Evolutionary conservation across 257 asterid genomes (phyloP).

Genomic region (Solanum pennellii): DNA sequence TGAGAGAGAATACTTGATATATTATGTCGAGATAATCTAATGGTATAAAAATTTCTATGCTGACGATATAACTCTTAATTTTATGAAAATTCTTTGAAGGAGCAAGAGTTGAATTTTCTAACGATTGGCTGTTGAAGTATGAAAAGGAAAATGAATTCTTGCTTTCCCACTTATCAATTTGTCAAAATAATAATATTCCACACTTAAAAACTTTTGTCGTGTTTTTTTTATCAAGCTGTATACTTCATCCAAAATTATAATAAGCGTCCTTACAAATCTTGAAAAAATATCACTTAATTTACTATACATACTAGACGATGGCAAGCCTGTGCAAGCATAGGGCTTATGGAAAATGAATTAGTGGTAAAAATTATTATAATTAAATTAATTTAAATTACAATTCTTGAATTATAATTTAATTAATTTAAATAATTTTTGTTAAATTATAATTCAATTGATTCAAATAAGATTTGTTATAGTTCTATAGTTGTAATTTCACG

Average conservation of each 20-base stretch:
- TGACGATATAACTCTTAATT: background rate
- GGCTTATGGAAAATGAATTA: no score
- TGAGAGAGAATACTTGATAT: background rate
- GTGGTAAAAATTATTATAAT: no score
- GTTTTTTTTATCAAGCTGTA: no score
- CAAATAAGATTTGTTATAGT: no score
- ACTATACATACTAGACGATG: no score
- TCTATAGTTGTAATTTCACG: no score
- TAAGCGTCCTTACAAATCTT: background rate
- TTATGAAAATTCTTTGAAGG: background rate
- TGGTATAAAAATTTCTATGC: background rate
- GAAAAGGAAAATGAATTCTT: background rate
- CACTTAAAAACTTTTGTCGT: background rate
- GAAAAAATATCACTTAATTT: no score
- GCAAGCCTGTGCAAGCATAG: no score
- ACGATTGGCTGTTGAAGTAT: background rate
- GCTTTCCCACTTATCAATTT: background rate
- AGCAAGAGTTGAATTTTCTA: background rate
- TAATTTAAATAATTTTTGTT: no score
- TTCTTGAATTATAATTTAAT: no score
- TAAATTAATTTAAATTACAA: no score
- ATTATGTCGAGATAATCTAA: background rate
- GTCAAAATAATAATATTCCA: background rate
- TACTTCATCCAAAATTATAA: background rate
- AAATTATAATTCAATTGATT: no score